Conservation (phyloP, 345 rosid species). For the Euphorbia lathyris region DNA sequence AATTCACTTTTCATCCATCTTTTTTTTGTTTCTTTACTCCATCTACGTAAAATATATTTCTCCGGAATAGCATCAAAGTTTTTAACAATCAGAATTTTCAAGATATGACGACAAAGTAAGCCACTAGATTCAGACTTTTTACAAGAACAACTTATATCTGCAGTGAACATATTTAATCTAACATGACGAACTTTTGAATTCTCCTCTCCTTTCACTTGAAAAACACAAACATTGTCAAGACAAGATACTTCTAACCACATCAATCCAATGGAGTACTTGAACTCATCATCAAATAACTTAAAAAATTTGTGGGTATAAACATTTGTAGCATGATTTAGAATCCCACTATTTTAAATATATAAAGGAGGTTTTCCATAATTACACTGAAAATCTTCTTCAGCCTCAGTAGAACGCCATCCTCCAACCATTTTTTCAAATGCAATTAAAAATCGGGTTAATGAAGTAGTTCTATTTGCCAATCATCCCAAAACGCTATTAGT, state of each 20-base stretch:
- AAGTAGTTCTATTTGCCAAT: neutral
- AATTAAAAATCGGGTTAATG: neutral
- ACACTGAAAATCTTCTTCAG: neutral
- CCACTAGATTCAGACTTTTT: too few species aligned
- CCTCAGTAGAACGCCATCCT: slow-evolving; percentile 3
- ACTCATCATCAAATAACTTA: neutral
- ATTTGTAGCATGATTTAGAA: too few species aligned
- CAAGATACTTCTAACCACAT: neutral
- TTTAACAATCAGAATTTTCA: too few species aligned
- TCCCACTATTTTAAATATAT: too few species aligned
- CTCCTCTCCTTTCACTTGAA: neutral
- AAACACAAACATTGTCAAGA: neutral
- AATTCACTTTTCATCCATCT: too few species aligned
- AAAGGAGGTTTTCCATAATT: neutral
- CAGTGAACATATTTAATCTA: neutral
- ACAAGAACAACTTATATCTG: neutral
- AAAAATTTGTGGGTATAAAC: too few species aligned
- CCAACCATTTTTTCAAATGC: neutral
- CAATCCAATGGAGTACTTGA: neutral
- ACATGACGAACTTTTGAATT: neutral
- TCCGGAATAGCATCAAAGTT: too few species aligned
- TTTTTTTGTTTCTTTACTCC: neutral
- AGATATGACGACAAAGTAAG: too few species aligned
- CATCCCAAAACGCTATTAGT: neutral
- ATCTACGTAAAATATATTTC: neutral